Evolutionary conservation across 495 filamentous ascomycete genomes (phyloP).

Genomic region (Venustampulla echinocandica): DNA sequence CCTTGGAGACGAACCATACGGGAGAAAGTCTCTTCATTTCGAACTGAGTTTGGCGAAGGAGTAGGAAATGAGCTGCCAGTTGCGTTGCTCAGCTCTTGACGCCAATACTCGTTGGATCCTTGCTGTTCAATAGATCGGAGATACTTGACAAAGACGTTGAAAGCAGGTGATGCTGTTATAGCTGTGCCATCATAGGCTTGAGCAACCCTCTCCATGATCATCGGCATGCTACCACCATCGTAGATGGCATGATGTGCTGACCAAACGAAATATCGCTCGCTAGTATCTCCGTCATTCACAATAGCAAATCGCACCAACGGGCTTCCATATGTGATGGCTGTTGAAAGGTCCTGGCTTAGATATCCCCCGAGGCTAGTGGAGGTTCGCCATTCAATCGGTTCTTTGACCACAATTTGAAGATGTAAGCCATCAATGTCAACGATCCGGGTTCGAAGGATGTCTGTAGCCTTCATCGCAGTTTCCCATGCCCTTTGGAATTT

Average conservation of each 20-base stretch:
- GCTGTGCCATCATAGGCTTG: background rate
- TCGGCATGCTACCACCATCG: background rate
- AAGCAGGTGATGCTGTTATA: background rate
- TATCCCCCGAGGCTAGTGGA: background rate
- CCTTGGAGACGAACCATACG: too few relatives aligned
- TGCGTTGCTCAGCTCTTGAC: background rate
- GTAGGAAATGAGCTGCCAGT: constrained; percentile 17
- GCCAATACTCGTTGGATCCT: background rate
- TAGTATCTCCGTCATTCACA: background rate
- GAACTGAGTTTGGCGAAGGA: too few relatives aligned
- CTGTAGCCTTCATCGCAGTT: too few relatives aligned
- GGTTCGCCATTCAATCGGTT: background rate
- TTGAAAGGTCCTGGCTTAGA: background rate
- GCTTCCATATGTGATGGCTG: background rate
- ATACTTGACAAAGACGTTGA: background rate
- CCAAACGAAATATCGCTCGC: background rate
- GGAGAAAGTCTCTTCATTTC: too few relatives aligned
- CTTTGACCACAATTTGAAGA: background rate
- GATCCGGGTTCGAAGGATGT: background rate
- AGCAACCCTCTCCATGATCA: background rate
- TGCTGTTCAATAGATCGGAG: background rate
- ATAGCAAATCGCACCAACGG: background rate
- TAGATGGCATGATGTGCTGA: background rate
- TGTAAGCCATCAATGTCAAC: background rate
- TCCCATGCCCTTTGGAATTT: too few relatives aligned